Evolutionary conservation across 2,329 filamentous ascomycete species (phyloP).

Genomic region (Sclerotinia minor): DNA sequence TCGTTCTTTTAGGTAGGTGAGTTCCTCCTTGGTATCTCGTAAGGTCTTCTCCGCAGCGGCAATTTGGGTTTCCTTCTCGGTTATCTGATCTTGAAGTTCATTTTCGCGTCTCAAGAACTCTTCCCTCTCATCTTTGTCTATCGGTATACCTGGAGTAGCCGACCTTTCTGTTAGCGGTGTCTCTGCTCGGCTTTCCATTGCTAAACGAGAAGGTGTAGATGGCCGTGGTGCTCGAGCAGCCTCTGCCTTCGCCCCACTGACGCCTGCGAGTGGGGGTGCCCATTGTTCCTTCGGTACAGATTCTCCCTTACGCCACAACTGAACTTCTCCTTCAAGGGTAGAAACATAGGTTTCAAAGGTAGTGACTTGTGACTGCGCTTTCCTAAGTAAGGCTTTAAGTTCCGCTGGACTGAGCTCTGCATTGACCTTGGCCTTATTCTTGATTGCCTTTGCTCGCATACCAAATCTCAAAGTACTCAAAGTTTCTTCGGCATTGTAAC

Average conservation of each 20-base stretch:
- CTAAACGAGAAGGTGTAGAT: slow-evolving; percentile 60
- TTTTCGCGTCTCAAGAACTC: slow-evolving; percentile 95
- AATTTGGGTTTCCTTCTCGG: slow-evolving; percentile 85
- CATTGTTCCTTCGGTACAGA: slow-evolving; percentile 85
- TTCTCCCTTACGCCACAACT: slow-evolving; percentile 85
- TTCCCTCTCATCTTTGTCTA: slow-evolving; percentile 96
- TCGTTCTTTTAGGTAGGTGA: slow-evolving; percentile 81
- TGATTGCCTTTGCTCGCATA: slow-evolving; percentile 95
- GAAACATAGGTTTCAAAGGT: slow-evolving; percentile 86
- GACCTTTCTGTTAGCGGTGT: slow-evolving; percentile 77
- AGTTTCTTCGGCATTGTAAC: slow-evolving; percentile 96
- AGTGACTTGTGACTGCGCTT: slow-evolving; percentile 84
- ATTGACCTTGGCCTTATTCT: slow-evolving; percentile 99
- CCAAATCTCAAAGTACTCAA: slow-evolving; percentile 90
- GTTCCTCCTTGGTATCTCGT: slow-evolving; percentile 81
- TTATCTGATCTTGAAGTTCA: slow-evolving; percentile 92
- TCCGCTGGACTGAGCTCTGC: slow-evolving; percentile 94
- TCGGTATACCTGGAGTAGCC: slow-evolving; percentile 79
- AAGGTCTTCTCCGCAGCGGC: slow-evolving; percentile 77
- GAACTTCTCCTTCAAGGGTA: slow-evolving; percentile 80
- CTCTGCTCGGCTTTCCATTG: slow-evolving; percentile 60
- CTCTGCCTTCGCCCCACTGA: slow-evolving; percentile 53
- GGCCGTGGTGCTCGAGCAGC: slow-evolving; percentile 49
- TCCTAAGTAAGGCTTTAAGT: slow-evolving; percentile 88
- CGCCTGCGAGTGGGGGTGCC: slow-evolving; percentile 65